phyloP scores from a whole-genome alignment of 2,329 filamentous ascomycete genomes.

The Aureobasidium vineae region DNA sequence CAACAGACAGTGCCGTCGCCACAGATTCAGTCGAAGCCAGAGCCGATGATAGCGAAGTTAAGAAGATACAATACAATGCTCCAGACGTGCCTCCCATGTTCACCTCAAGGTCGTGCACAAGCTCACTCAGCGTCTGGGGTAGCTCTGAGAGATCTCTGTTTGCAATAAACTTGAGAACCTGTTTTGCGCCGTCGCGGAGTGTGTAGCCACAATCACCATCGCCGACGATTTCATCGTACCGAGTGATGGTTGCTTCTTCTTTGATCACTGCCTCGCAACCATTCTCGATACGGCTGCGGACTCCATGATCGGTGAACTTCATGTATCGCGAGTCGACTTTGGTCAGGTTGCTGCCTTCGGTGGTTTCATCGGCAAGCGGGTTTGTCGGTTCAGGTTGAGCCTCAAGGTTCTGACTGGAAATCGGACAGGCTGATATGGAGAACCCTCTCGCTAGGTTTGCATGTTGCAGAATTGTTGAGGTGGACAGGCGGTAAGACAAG shows the following conservation, averaged over 20 bases:
- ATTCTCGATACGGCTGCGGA: constrained; percentile 35
- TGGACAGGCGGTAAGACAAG: constrained; percentile 37
- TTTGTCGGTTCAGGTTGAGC: constrained; percentile 32
- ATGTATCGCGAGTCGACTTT: constrained; percentile 31
- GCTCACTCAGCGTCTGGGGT: constrained; percentile 33
- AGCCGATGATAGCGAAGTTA: constrained; percentile 37
- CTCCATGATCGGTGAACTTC: constrained; percentile 34
- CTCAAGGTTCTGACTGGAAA: constrained; percentile 34
- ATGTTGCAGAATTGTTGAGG: constrained; percentile 38
- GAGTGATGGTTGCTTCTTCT: constrained; percentile 39
- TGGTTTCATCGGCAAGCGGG: constrained; percentile 18
- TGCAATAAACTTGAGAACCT: constrained; percentile 38
- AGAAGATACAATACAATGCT: constrained; percentile 40
- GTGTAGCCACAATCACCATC: constrained; percentile 42
- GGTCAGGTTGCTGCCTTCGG: constrained; percentile 22
- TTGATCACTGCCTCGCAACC: constrained; percentile 39
- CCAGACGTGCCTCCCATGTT: constrained; percentile 41
- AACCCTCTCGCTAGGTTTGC: constrained; percentile 36
- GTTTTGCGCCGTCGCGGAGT: constrained; percentile 38
- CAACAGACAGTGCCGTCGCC: constrained; percentile 33
- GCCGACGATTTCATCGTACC: constrained; percentile 41
- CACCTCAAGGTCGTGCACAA: constrained; percentile 39
- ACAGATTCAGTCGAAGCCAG: constrained; percentile 32
- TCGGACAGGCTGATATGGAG: constrained; percentile 36
- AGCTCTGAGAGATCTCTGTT: constrained; percentile 35